phyloP scores from a whole-genome alignment of 345 rosid species.

The Citrus hindsii region DNA sequence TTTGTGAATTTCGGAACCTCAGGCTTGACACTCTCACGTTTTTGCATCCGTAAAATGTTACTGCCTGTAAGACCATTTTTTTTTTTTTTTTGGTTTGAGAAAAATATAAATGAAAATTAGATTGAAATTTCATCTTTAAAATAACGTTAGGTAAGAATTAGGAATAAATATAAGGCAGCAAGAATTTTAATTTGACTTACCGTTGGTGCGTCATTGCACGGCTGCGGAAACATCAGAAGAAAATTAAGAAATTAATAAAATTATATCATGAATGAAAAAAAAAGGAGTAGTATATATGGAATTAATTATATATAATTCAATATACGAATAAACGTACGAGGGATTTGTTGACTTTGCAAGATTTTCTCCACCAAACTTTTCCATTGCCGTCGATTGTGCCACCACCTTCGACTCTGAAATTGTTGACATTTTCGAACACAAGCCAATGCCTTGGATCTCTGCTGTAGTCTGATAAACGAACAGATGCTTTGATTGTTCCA shows the following conservation, averaged over 20 bases:
- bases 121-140: too few species aligned
- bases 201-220: conserved; percentile 78
- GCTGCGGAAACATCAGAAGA: conserved; percentile 39
- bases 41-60: conserved; percentile 61
- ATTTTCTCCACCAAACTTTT: conserved; percentile 73
- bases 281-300: too few species aligned
- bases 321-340: conserved; percentile 37
- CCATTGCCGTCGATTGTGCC: conserved; percentile 89
- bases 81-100: background rate
- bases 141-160: background rate
- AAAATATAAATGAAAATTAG: background rate
- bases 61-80: conserved; percentile 47
- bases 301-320: background rate
- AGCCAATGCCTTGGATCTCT: conserved; percentile 55
- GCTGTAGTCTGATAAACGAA: conserved; percentile 43
- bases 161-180: background rate
- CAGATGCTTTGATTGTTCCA: conserved; percentile 69
- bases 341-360: conserved; percentile 73
- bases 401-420: conserved; percentile 74
- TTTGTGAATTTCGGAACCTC: conserved; percentile 65
- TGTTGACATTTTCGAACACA: conserved; percentile 39
- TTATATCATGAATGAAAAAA: background rate
- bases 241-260: background rate
- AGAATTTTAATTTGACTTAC: conserved; percentile 34
- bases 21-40: conserved; percentile 55